These are phyloP conservation scores for Pestalotiopsis sp. DNA, from an alignment of 2,329 filamentous ascomycete genomes.

Conservation along the genomic window DNA sequence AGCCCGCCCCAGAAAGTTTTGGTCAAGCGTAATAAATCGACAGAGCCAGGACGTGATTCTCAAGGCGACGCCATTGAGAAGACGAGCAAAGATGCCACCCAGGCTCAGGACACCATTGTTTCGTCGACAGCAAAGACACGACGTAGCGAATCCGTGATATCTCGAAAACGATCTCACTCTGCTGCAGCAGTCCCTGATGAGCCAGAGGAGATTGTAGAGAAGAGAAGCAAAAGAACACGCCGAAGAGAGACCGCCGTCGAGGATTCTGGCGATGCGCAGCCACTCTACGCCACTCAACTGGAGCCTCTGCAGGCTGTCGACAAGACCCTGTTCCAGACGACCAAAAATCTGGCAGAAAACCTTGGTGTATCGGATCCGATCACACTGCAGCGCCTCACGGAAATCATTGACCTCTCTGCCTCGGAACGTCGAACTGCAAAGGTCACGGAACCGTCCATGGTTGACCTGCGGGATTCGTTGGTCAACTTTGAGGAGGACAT, in stretches of 20 bases:
- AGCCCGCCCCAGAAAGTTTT: conserved; percentile 30
- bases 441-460: conserved; percentile 46
- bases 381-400: conserved; percentile 47
- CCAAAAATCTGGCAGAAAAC: conserved; percentile 57
- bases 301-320: conserved; percentile 60
- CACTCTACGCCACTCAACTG: conserved; percentile 55
- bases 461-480: conserved; percentile 53
- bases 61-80: conserved; percentile 12
- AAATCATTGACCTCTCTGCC: conserved; percentile 55
- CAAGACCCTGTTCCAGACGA: conserved; percentile 57
- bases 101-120: conserved; percentile 29
- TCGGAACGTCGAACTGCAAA: conserved; percentile 54
- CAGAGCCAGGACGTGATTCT: conserved; percentile 15
- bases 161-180: conserved; percentile 66
- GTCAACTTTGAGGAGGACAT: conserved; percentile 55
- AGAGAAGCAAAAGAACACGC: conserved; percentile 67
- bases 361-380: conserved; percentile 54
- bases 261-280: conserved; percentile 55
- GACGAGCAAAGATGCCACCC: not conserved
- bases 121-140: conserved; percentile 34
- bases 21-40: conserved; percentile 24
- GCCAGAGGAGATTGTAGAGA: conserved; percentile 61
- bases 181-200: conserved; percentile 57
- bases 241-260: conserved; percentile 60
- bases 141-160: conserved; percentile 41